Percentiles rank a stretch among this genome's conserved stretches.
Evolutionary conservation across 139 green algal species (phyloP).

Genomic region (Picochlorum costavermella): DNA sequence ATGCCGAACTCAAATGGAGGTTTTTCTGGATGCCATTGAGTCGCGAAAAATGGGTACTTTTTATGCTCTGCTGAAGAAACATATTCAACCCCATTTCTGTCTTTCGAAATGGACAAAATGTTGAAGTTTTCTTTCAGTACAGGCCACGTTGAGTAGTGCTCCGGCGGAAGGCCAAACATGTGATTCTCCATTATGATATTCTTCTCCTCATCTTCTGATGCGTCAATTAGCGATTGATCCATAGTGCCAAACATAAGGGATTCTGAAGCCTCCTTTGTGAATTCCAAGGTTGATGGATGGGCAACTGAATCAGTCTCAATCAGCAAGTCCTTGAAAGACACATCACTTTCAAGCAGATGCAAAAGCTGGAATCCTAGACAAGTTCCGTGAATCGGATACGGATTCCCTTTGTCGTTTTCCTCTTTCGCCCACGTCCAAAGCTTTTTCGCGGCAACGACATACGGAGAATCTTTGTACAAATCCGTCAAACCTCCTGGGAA

Average conservation of each 20-base stretch:
- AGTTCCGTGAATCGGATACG: conserved; percentile 62
- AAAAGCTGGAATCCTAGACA: conserved; percentile 81
- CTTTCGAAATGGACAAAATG: conserved; percentile 51
- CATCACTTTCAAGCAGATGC: conserved; percentile 69
- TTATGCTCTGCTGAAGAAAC: conserved; percentile 66
- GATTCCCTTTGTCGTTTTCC: conserved; percentile 53
- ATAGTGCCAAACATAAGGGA: conserved; percentile 39
- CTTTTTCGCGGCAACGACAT: conserved; percentile 72
- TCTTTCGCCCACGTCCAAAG: conserved; percentile 68
- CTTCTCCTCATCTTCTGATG: conserved; percentile 36
- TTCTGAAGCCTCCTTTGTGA: conserved; percentile 14
- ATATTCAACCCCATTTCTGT: conserved; percentile 66
- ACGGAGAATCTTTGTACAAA: conserved; percentile 70
- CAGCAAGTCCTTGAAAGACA: conserved; percentile 63
- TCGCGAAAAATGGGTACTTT: conserved; percentile 72
- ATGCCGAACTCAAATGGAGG: conserved; percentile 75
- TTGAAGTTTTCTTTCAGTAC: conserved; percentile 46
- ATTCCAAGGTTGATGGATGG: conserved; percentile 53
- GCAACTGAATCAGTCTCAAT: conserved; percentile 63
- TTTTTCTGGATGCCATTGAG: conserved; percentile 83
- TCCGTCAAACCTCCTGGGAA: conserved; percentile 61
- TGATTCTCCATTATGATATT: conserved; percentile 78
- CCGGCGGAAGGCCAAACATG: conserved; percentile 67
- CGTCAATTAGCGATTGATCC: conserved; percentile 29
- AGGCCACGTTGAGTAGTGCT: conserved; percentile 52